Conservation (phyloP, 306 rosid species). For the Alnus rubra region DNA sequence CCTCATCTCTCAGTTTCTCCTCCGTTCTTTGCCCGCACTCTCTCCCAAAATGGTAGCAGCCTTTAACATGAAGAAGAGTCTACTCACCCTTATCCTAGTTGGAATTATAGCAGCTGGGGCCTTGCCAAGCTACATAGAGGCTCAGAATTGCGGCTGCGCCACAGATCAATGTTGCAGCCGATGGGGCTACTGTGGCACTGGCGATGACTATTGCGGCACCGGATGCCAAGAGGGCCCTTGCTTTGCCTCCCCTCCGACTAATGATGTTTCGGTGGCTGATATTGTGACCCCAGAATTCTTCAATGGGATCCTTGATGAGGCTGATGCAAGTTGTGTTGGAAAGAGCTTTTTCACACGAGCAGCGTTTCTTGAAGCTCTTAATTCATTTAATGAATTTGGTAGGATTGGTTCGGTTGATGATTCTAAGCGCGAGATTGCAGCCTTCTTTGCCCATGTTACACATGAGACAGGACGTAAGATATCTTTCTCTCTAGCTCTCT, state of each 20-base stretch:
- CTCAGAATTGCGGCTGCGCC: conserved; percentile 36
- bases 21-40: background rate
- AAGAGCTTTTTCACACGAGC: conserved; percentile 56
- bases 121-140: background rate
- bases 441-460: conserved; percentile 82
- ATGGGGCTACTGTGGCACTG: conserved; percentile 25
- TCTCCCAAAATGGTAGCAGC: background rate
- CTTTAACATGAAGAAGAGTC: background rate
- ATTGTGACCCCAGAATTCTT: conserved; percentile 31
- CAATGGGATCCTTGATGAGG: conserved; percentile 32
- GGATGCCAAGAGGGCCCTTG: conserved; percentile 34
- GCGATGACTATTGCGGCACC: conserved; percentile 17
- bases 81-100: conserved; percentile 3
- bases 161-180: conserved; percentile 26
- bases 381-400: conserved; percentile 32
- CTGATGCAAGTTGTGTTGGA: conserved; percentile 58
- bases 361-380: conserved; percentile 26
- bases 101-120: conserved; percentile 6
- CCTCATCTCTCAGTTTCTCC: background rate
- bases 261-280: conserved; percentile 13
- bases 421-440: conserved; percentile 82
- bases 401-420: conserved; percentile 41
- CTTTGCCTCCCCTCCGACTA: background rate
- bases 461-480: conserved; percentile 81
- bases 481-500: background rate